Evolutionary conservation across 2,329 filamentous ascomycete species (phyloP).

Genomic region (Dactylellina parvicollis): DNA sequence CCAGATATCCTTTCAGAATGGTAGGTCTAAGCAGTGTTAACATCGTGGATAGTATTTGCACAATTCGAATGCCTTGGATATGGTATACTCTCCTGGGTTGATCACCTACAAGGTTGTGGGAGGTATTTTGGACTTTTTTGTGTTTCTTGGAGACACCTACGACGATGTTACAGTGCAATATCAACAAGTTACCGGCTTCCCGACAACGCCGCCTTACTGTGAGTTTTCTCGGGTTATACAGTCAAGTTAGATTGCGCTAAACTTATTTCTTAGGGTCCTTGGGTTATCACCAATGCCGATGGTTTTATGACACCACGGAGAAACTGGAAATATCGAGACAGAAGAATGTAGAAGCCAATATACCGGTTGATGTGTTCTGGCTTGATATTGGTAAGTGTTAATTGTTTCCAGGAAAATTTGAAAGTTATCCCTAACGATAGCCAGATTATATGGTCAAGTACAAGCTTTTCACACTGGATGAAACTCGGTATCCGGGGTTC

Average conservation of each 20-base stretch:
- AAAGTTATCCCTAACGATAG: not conserved
- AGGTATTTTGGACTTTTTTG: slow-evolving; percentile 48
- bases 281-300: slow-evolving; percentile 84
- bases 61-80: slow-evolving; percentile 49
- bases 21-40: not conserved
- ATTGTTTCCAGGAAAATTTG: not conserved
- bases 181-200: slow-evolving; percentile 40
- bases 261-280: slow-evolving; percentile 62
- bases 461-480: slow-evolving; percentile 42
- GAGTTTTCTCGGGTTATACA: not conserved
- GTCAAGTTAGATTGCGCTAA: not conserved
- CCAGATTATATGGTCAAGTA: slow-evolving; percentile 49
- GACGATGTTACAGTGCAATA: slow-evolving; percentile 40
- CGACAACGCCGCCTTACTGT: slow-evolving; percentile 44
- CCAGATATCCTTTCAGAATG: not conserved
- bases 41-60: slow-evolving; percentile 36
- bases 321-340: slow-evolving; percentile 21
- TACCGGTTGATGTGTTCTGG: slow-evolving; percentile 50
- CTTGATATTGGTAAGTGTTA: slow-evolving; percentile 44
- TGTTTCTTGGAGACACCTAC: slow-evolving; percentile 37
- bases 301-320: slow-evolving; percentile 68
- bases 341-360: slow-evolving; percentile 27
- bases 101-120: slow-evolving; percentile 51
- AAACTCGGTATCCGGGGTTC: slow-evolving; percentile 32
- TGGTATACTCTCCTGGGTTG: slow-evolving; percentile 23